Base-by-base conservation (phyloP, 177 flowering plant genomes). In the Vitis hybrid region DNA sequence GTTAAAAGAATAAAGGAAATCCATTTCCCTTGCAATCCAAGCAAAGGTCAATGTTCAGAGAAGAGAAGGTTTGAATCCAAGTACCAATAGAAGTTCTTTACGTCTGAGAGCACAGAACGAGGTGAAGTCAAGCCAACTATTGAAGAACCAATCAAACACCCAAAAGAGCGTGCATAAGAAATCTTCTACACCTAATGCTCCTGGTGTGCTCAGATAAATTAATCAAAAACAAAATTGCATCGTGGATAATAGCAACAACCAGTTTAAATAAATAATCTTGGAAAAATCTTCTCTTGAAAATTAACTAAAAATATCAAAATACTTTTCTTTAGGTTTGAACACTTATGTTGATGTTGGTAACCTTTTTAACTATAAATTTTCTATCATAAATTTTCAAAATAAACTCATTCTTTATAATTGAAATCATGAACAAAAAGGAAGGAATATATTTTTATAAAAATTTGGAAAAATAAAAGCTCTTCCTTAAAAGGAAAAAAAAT, bases 11-110 rank as follows among this genome's bases (percentile, higher is more conserved):
- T 35, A 86, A 80, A 49, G 87, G 81, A 17, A 83, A 66, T 92
- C 93, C 1, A 69, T 92, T 56, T 90, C 93, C 6, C 88, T 92
- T 69, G 97, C 97, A 62, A 64, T 92, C 61, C 94, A 90, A 77
- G 97, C 97, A 27, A 92, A 92, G 76, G 92, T 85, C 71, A 92
- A 92, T 79, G 95, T 92, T 51, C 97, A 85, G 77, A 91, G 75
- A 82, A 75, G 97, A 79, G 91, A 82, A 75, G 90, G 88, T 11
- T 67, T 82, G 58, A 72, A 62, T 66, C 70, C 81, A 40, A 67
- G 62, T 63, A n/a, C 75, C 65, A 76, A 58, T 67, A 77, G 73
- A 60, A 72, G 66, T 68, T 35, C 65, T 9, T 73, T 11, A 0
- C 55, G 64, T 40, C 77, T 75, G 52, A 84, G 82, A 80, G 88